Base-by-base conservation (phyloP, 192 early-diverging fungal genomes). In the Gamsiella multidivaricata region DNA sequence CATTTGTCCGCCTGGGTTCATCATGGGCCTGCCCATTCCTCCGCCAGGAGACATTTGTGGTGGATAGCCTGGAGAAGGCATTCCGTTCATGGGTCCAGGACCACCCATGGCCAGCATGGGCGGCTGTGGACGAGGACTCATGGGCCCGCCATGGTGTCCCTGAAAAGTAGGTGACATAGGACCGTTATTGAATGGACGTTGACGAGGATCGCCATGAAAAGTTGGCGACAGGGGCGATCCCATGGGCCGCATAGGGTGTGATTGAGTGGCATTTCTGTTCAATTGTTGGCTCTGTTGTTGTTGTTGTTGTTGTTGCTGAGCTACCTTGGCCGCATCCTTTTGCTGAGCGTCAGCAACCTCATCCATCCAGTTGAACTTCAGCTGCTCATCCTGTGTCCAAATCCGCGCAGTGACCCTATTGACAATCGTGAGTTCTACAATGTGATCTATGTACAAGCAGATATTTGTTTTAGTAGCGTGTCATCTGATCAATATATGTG, bases 51-150 rank as follows among this genome's bases (percentile, higher is more conserved):
- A 54, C 70, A 73, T 66, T 18, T 56, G 51, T 20, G 62, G 70
- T 14, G 61, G 64, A n/a, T 42, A 73, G 26, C 70, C 70, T 20
- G 70, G 70, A 25, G 65, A 68, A 18, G 20, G 52, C 52, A 54
- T 46, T 11, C 54, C 65, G 37, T 22, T 14, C 53, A 64, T 57
- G 0, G 47, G 58, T 0, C 57, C 47, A n/a, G n/a, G n/a, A 22
- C 72, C 73, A 42, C 73, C 73, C 73, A 76, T 76, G 42, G 73
- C 73, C 73, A 54, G 62, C 71, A 68, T 68, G 39, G 73, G 65
- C 5, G 73, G 73, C 31, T 65, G 57, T 33, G 65, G 64, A 9
- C 52, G 64, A 42, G 72, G 74, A 23, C 54, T 69, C 74, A 78
- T 69, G 25, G 64, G 65, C 14, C 74, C 66, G 20, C 74, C 73